These are phyloP conservation scores for Ustilago curta DNA, from an alignment of 1,284 basidiomycete genomes.

Conservation along the genomic window DNA sequence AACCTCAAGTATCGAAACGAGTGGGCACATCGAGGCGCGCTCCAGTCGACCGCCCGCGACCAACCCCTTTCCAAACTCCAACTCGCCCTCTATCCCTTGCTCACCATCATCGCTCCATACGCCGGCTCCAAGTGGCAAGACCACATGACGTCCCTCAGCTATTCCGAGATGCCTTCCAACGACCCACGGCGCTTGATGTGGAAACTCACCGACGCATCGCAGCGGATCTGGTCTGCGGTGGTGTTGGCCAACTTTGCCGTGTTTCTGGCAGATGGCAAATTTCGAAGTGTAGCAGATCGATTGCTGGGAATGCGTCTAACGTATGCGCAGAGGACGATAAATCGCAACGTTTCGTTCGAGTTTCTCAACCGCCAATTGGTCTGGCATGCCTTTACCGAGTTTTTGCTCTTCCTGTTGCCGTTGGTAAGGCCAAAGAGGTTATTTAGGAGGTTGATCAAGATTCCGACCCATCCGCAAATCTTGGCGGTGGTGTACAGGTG, in stretches of 20 bases:
- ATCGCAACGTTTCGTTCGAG: slow-evolving; percentile 93
- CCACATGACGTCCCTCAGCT: slow-evolving; percentile 83
- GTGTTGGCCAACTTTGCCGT: slow-evolving; percentile 81
- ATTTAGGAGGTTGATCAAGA: slow-evolving; percentile 74
- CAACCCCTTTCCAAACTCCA: slow-evolving; percentile 56
- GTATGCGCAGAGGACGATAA: slow-evolving; percentile 79
- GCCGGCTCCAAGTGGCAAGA: slow-evolving; percentile 79
- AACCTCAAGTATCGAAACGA: slow-evolving; percentile 75
- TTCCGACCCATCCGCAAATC: slow-evolving; percentile 63
- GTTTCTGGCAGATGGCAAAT: slow-evolving; percentile 90
- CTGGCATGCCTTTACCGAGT: slow-evolving; percentile 99
- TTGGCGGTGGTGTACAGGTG: slow-evolving; percentile 62
- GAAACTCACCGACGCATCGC: slow-evolving; percentile 78
- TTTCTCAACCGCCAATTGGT: slow-evolving; percentile 99
- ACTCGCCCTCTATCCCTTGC: slow-evolving; percentile 75
- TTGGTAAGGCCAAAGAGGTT: slow-evolving; percentile 78
- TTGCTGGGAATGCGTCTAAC: slow-evolving; percentile 82
- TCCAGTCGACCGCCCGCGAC: slow-evolving; percentile 56
- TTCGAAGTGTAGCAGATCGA: slow-evolving; percentile 86
- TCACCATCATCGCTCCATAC: slow-evolving; percentile 85
- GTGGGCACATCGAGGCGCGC: slow-evolving; percentile 56
- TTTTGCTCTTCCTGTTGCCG: slow-evolving; percentile 90
- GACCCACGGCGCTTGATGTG: slow-evolving; percentile 76
- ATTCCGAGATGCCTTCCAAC: slow-evolving; percentile 77
- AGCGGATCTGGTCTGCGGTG: slow-evolving; percentile 75